These are phyloP conservation scores for Daldinia childiae DNA, from an alignment of 495 filamentous ascomycete genomes.

Conservation along the genomic window DNA sequence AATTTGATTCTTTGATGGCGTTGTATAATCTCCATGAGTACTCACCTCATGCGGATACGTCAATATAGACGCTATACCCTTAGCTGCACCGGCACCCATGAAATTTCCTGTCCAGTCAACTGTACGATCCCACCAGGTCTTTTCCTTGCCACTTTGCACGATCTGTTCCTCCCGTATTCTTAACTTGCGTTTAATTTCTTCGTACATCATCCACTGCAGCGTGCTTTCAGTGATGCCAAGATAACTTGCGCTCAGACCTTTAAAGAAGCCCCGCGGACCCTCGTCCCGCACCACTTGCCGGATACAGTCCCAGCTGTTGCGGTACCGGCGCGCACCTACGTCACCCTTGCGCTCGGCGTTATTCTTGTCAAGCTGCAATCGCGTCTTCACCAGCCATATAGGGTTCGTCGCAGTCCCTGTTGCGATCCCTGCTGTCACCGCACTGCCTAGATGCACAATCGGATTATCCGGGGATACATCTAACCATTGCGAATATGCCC, in stretches of 20 bases:
- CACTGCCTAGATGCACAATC: slow-evolving; percentile 77
- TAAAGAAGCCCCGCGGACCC: slow-evolving; percentile 80
- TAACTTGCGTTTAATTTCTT: slow-evolving; percentile 78
- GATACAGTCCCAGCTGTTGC: slow-evolving; percentile 83
- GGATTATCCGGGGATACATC: slow-evolving; percentile 72
- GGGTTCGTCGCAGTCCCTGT: slow-evolving; percentile 90
- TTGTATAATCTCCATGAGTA: background rate
- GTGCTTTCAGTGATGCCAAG: slow-evolving; percentile 86
- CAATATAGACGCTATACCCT: slow-evolving; percentile 78
- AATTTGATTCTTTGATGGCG: background rate
- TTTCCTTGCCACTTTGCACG: slow-evolving; percentile 60
- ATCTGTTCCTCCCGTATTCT: slow-evolving; percentile 65
- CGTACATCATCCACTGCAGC: slow-evolving; percentile 87
- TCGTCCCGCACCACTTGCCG: slow-evolving; percentile 79
- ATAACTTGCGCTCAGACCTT: slow-evolving; percentile 87
- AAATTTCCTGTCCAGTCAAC: slow-evolving; percentile 74
- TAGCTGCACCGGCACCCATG: slow-evolving; percentile 82
- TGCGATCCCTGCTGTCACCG: slow-evolving; percentile 76
- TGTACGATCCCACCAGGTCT: slow-evolving; percentile 69
- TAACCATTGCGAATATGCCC: slow-evolving; percentile 71
- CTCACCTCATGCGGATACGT: slow-evolving; percentile 90
- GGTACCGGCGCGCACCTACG: slow-evolving; percentile 69
- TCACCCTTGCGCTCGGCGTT: slow-evolving; percentile 62
- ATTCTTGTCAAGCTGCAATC: slow-evolving; percentile 85
- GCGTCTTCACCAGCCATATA: slow-evolving; percentile 92